Conservation (phyloP, 305 asterid species). For the Striga hermonthica region DNA sequence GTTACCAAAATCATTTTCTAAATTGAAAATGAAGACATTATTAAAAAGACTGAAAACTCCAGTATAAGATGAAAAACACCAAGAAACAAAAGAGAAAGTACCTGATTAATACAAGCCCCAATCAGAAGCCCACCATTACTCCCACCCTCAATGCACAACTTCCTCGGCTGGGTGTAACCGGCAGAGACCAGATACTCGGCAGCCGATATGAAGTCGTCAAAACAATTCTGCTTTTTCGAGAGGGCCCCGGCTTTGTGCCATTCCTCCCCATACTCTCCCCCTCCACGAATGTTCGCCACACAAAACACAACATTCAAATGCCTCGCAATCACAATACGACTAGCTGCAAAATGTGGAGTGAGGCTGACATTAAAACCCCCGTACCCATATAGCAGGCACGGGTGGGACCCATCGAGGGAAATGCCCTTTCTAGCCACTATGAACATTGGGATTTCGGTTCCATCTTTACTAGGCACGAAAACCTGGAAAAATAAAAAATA, state of each 20-base stretch:
- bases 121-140: slow-evolving; percentile 95
- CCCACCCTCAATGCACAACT: slow-evolving; percentile 93
- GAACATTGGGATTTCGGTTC: slow-evolving; percentile 68
- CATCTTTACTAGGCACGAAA: slow-evolving; percentile 78
- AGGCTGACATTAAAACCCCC: slow-evolving; percentile 85
- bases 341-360: slow-evolving; percentile 60
- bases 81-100: slow-evolving; percentile 14
- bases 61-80: background rate
- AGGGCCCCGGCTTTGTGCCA: slow-evolving; percentile 43
- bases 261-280: slow-evolving; percentile 97
- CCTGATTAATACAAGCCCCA: slow-evolving; percentile 97
- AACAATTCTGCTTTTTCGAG: slow-evolving; percentile 78
- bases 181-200: slow-evolving; percentile 78
- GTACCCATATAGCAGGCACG: slow-evolving; percentile 77
- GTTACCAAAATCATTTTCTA: slow-evolving; percentile 14
- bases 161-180: slow-evolving; percentile 84
- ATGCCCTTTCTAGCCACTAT: slow-evolving; percentile 75
- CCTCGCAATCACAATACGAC: slow-evolving; percentile 59
- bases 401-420: slow-evolving; percentile 74
- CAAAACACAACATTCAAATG: slow-evolving; percentile 72
- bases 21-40: background rate
- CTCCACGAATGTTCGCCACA: slow-evolving; percentile 92
- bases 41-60: background rate
- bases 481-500: slow-evolving; percentile 50
- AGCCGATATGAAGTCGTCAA: slow-evolving; percentile 78